Conservation (phyloP, 1,284 basidiomycete species). For the Porogramme epimiltina region DNA sequence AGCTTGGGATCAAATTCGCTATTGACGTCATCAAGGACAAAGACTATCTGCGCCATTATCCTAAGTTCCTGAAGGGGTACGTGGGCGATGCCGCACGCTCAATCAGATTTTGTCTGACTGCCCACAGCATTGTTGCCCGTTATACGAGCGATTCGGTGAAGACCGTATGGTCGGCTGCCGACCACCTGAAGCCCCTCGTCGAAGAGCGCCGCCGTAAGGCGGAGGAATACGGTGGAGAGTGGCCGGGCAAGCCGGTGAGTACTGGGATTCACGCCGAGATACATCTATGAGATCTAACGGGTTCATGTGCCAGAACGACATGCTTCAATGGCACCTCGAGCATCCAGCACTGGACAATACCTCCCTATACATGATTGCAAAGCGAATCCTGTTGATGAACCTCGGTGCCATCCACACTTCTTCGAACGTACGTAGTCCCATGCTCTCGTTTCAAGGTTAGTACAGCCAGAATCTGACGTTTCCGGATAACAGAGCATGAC, state of each 20-base stretch:
- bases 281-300: no score
- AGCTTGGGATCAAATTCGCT: slow-evolving; percentile 16
- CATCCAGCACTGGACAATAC: slow-evolving; percentile 17
- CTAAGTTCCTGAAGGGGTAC: slow-evolving; percentile 33
- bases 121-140: not conserved
- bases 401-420: slow-evolving; percentile 38
- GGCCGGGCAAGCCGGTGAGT: slow-evolving; percentile 28
- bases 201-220: slow-evolving; percentile 17
- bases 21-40: slow-evolving; percentile 5
- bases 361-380: slow-evolving; percentile 20
- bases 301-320: slow-evolving; percentile 21
- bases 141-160: not conserved
- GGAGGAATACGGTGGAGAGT: slow-evolving; percentile 21
- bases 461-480: not conserved
- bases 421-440: slow-evolving; percentile 23
- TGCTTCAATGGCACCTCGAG: slow-evolving; percentile 32
- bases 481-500: slow-evolving; percentile 37
- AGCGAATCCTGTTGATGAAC: slow-evolving; percentile 31
- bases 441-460: no score
- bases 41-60: slow-evolving; percentile 25
- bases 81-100: not conserved
- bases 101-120: not conserved
- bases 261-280: not conserved
- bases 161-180: not conserved
- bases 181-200: slow-evolving; percentile 20